phyloP scores from a whole-genome alignment of 2,329 filamentous ascomycete species.

The Hyphodiscus sp. region DNA sequence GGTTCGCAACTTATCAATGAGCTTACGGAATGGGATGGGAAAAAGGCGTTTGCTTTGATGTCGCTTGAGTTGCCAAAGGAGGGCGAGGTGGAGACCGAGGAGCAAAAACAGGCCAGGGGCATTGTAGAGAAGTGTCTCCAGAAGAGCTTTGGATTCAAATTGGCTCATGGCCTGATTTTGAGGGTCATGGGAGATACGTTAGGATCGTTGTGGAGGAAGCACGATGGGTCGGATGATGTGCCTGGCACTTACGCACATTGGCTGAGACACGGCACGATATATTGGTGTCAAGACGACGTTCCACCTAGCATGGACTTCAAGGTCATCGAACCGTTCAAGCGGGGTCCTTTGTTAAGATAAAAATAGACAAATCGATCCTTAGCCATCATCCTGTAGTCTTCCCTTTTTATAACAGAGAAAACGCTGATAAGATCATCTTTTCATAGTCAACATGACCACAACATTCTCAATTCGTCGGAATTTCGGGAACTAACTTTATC shows the following conservation, averaged over 20 bases:
- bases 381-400: too few species aligned
- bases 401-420: too few species aligned
- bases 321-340: conserved; percentile 34
- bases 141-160: conserved; percentile 47
- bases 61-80: conserved; percentile 34
- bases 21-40: conserved; percentile 44
- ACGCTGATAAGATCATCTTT: background rate
- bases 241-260: conserved; percentile 48
- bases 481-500: background rate
- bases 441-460: background rate
- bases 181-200: conserved; percentile 43
- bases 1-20: conserved; percentile 47
- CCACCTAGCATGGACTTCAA: conserved; percentile 32
- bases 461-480: background rate
- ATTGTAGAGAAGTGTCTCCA: conserved; percentile 46
- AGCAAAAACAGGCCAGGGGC: conserved; percentile 42
- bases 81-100: conserved; percentile 35
- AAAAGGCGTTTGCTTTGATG: conserved; percentile 44
- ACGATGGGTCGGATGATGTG: conserved; percentile 42
- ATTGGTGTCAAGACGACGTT: conserved; percentile 40
- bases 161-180: conserved; percentile 48
- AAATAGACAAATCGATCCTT: conserved; percentile 1
- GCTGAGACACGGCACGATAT: conserved; percentile 43
- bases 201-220: conserved; percentile 45
- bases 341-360: conserved; percentile 31